phyloP scores from a whole-genome alignment of 2,329 filamentous ascomycete genomes.

The Cladobotryum mycophilum region DNA sequence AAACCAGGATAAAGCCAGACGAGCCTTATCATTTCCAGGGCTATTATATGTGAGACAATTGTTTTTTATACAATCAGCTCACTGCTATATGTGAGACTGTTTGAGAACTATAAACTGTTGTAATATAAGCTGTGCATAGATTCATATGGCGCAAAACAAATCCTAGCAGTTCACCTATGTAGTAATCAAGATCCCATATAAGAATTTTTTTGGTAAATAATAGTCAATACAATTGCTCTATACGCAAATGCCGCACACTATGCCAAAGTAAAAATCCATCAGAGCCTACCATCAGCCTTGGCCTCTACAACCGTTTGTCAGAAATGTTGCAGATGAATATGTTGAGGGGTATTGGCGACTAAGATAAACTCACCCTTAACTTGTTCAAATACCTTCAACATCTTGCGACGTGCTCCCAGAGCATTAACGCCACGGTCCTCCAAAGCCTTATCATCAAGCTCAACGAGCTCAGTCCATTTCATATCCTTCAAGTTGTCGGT shows the following conservation, averaged over 20 bases:
- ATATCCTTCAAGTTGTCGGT: conserved; percentile 97
- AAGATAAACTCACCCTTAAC: conserved; percentile 58
- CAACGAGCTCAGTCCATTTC: conserved; percentile 89
- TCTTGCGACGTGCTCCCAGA: conserved; percentile 88
- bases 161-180: conserved; percentile 6
- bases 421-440: conserved; percentile 93
- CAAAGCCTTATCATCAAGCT: conserved; percentile 86
- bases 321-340: conserved; percentile 2
- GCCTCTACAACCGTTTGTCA: conserved; percentile 47
- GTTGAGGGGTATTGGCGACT: neutral
- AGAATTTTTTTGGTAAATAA: neutral
- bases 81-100: too few species aligned
- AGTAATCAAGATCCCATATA: conserved; percentile 5
- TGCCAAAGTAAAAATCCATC: conserved; percentile 24
- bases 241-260: neutral
- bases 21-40: too few species aligned
- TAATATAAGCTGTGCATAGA: neutral
- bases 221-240: neutral
- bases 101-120: too few species aligned
- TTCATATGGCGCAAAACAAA: neutral
- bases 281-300: conserved; percentile 65
- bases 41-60: too few species aligned
- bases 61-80: too few species aligned
- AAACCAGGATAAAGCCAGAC: too few species aligned
- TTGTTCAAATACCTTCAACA: conserved; percentile 98